phyloP scores from a whole-genome alignment of 2,329 filamentous ascomycete species.

The Aquanectria penicillioides region DNA sequence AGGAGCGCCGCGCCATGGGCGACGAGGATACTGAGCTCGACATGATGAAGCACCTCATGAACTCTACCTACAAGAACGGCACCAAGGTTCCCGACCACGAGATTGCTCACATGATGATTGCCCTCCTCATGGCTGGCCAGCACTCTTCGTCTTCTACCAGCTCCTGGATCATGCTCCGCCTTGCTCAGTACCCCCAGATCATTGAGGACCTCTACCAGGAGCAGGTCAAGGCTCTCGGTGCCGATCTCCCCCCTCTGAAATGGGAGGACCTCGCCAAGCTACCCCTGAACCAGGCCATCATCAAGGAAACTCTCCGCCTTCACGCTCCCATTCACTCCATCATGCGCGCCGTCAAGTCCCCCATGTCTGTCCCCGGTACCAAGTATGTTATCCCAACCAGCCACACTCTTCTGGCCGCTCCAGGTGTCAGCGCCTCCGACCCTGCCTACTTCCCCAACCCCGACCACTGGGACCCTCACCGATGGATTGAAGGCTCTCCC shows the following conservation, averaged over 20 bases:
- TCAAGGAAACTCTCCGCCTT: slow-evolving; percentile 92
- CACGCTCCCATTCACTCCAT: slow-evolving; percentile 96
- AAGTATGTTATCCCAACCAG: slow-evolving; percentile 83
- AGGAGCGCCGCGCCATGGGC: slow-evolving; percentile 68
- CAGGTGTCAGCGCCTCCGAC: slow-evolving; percentile 81
- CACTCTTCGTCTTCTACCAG: slow-evolving; percentile 88
- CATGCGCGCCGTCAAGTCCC: slow-evolving; percentile 89
- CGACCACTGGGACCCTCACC: slow-evolving; percentile 86
- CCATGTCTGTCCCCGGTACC: slow-evolving; percentile 84
- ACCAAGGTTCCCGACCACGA: slow-evolving; percentile 82
- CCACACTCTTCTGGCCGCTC: slow-evolving; percentile 85
- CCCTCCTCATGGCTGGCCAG: slow-evolving; percentile 90
- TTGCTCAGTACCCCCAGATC: slow-evolving; percentile 80
- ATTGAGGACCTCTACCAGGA: slow-evolving; percentile 86
- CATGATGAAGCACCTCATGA: slow-evolving; percentile 93
- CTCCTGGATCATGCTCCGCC: slow-evolving; percentile 85
- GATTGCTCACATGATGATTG: slow-evolving; percentile 94
- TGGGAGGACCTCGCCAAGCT: slow-evolving; percentile 84
- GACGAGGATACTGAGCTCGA: slow-evolving; percentile 68
- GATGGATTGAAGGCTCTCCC: slow-evolving; percentile 78
- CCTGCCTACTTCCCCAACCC: slow-evolving; percentile 84
- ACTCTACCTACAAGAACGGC: slow-evolving; percentile 85
- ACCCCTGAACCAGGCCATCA: slow-evolving; percentile 82
- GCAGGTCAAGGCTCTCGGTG: slow-evolving; percentile 78
- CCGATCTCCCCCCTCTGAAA: slow-evolving; percentile 77